Conservation (phyloP, 2,329 filamentous ascomycete species). For the Thermothelomyces thermophilus region DNA sequence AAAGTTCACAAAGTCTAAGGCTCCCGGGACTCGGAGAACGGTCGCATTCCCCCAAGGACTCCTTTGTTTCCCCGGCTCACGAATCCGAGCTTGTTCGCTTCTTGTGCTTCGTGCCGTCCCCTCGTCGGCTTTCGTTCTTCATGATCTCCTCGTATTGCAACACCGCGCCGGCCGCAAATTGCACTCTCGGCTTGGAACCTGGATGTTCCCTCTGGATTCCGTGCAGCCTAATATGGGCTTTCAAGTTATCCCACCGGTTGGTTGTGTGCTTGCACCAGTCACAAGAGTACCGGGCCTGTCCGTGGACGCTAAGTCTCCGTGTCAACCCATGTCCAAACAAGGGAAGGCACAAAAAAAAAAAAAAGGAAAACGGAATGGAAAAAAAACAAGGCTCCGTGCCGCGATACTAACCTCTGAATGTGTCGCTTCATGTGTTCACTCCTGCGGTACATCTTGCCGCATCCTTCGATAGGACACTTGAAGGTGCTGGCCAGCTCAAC, state of each 20-base stretch:
- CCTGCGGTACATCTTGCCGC: slow-evolving; percentile 35
- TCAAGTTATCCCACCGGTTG: slow-evolving; percentile 36
- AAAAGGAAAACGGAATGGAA: too few relatives aligned
- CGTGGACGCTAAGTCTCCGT: neutral
- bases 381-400: too few relatives aligned
- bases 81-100: neutral
- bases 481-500: slow-evolving; percentile 13
- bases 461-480: slow-evolving; percentile 41
- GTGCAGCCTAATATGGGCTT: slow-evolving; percentile 35
- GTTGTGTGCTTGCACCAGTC: slow-evolving; percentile 35
- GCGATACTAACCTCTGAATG: slow-evolving; percentile 41
- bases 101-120: neutral
- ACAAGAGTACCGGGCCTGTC: slow-evolving; percentile 26
- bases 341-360: too few relatives aligned
- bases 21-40: too few relatives aligned
- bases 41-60: neutral
- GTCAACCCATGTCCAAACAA: neutral
- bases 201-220: slow-evolving; percentile 20
- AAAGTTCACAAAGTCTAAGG: too few relatives aligned
- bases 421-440: slow-evolving; percentile 53
- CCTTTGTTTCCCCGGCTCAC: neutral
- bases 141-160: slow-evolving; percentile 16
- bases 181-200: slow-evolving; percentile 29
- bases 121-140: neutral
- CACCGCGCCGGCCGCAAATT: slow-evolving; percentile 28